Evolutionary conservation across 306 rosid genomes (phyloP), one percentile per base, ranked within the genome.

Genomic region (Potentilla sterilis): DNA sequence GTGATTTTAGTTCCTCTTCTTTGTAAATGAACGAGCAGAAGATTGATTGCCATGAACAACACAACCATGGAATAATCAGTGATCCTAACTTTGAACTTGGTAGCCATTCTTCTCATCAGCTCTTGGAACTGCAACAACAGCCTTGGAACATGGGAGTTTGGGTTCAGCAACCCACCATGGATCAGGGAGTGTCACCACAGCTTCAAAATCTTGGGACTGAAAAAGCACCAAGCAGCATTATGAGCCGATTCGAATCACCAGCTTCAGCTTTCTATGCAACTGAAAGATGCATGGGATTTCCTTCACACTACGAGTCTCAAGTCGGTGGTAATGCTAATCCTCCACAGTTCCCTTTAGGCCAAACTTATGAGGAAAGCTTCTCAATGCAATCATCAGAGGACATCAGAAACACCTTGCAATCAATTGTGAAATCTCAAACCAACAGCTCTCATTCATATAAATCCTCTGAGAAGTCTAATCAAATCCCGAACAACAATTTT

Each of bases 231-330:
- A 74, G 41, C 70, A 73, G 90, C 52, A 89, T 87, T 51, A 82
- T 89, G 21, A 79, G 85, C 63, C 86, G 85, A 54, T 91, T 89
- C 47, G 92, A 91, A 81, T 84, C 96, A 7, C 97, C 92, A 2
- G 72, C 87, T 79, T 88, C 89, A 5, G 89, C 93, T 46, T 91
- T 91, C 63, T 88, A 81, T 57, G 93, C 96, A 38, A 76, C 96
- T 15, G 97, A 91, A 75, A 81, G 81, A 16, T 88, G 75, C 83
- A 93, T 91, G 98, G 88, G 97, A 24, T 83, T 93, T 58, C 86
- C 87, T 18, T 8, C 46, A 35, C 88, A 78, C 58, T 78, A 87
- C 78, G 87, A 90, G 43, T 74, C 69, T 78, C 87, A 77, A 78
- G 70, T 52, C 77, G 79, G 71, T 46, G 62, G 35, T 38, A 75